phyloP scores from a whole-genome alignment of 2,329 filamentous ascomycete species.

The Ascochyta fabae region DNA sequence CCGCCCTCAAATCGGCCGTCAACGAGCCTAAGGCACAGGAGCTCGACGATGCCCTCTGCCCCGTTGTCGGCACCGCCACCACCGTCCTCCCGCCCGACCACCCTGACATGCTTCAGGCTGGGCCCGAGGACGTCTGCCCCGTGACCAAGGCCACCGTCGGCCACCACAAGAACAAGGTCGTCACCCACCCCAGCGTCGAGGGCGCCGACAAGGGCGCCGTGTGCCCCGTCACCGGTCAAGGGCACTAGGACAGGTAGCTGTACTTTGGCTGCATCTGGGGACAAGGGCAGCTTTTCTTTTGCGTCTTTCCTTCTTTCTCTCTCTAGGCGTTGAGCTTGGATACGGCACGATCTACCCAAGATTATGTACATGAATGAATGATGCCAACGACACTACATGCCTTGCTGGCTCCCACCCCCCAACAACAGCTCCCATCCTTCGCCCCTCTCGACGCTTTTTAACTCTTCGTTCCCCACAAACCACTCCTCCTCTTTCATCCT shows the following conservation, averaged over 20 bases:
- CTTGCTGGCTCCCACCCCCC: too few species aligned
- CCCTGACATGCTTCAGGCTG: slow-evolving; percentile 48
- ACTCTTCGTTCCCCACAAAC: slow-evolving; percentile 14
- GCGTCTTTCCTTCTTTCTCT: too few species aligned
- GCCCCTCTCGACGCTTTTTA: slow-evolving; percentile 15
- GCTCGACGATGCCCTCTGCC: slow-evolving; percentile 53
- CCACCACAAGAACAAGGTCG: slow-evolving; percentile 53
- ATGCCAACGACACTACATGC: too few species aligned
- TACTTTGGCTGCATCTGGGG: background rate
- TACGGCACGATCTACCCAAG: background rate
- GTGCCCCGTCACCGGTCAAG: slow-evolving; percentile 53
- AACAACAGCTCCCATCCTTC: slow-evolving; percentile 10
- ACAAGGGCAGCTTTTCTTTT: too few species aligned
- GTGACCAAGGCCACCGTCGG: slow-evolving; percentile 54
- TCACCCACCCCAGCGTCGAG: slow-evolving; percentile 50
- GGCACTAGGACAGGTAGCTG: slow-evolving; percentile 8
- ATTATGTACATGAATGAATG: too few species aligned
- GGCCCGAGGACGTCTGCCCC: slow-evolving; percentile 50
- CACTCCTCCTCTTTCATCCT: slow-evolving; percentile 16
- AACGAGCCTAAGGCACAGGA: slow-evolving; percentile 44
- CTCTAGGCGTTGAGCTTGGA: background rate
- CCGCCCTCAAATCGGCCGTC: slow-evolving; percentile 50
- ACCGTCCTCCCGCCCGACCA: slow-evolving; percentile 53
- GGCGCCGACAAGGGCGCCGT: slow-evolving; percentile 46
- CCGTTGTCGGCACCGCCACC: slow-evolving; percentile 53